phyloP scores from a whole-genome alignment of 2,329 filamentous ascomycete species.

The Penicillium freii region DNA sequence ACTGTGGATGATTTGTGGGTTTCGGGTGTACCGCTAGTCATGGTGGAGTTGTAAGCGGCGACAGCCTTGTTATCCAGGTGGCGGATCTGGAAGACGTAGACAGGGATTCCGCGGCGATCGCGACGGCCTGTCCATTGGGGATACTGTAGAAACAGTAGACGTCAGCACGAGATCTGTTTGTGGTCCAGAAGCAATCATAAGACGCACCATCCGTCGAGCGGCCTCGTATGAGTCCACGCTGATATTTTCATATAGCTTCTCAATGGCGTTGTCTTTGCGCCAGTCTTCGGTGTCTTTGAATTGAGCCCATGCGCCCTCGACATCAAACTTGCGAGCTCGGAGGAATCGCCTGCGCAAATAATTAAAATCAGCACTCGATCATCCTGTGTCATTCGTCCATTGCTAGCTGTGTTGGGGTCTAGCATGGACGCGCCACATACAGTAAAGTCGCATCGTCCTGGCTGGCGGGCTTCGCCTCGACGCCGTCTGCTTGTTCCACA shows the following conservation, averaged over 20 bases:
- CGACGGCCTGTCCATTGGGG: slow-evolving; percentile 93
- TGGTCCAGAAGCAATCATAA: background rate
- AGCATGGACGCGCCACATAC: slow-evolving; percentile 33
- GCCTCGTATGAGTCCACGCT: slow-evolving; percentile 81
- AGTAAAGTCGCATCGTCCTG: slow-evolving; percentile 50
- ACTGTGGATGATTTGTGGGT: slow-evolving; percentile 58
- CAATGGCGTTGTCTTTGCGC: slow-evolving; percentile 74
- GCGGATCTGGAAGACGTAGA: slow-evolving; percentile 86
- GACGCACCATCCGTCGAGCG: slow-evolving; percentile 65
- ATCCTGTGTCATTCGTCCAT: background rate
- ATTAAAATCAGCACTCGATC: background rate
- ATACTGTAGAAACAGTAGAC: slow-evolving; percentile 58
- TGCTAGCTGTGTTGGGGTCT: background rate
- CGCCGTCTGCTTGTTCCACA: slow-evolving; percentile 21
- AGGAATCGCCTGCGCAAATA: slow-evolving; percentile 66
- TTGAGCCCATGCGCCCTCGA: slow-evolving; percentile 74
- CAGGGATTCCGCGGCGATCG: slow-evolving; percentile 84
- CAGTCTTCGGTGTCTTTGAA: slow-evolving; percentile 88
- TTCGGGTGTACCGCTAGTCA: slow-evolving; percentile 49
- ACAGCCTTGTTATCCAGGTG: slow-evolving; percentile 81
- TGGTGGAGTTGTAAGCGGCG: slow-evolving; percentile 64
- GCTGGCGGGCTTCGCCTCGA: slow-evolving; percentile 37
- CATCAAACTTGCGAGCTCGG: slow-evolving; percentile 76
- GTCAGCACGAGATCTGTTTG: background rate
- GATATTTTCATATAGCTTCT: slow-evolving; percentile 80